A percentile compares a stretch with the other conserved stretches of the same genome.
These are phyloP conservation scores for Aeminium ludgeri DNA, from an alignment of 495 filamentous ascomycete genomes.

Conservation along the genomic window DNA sequence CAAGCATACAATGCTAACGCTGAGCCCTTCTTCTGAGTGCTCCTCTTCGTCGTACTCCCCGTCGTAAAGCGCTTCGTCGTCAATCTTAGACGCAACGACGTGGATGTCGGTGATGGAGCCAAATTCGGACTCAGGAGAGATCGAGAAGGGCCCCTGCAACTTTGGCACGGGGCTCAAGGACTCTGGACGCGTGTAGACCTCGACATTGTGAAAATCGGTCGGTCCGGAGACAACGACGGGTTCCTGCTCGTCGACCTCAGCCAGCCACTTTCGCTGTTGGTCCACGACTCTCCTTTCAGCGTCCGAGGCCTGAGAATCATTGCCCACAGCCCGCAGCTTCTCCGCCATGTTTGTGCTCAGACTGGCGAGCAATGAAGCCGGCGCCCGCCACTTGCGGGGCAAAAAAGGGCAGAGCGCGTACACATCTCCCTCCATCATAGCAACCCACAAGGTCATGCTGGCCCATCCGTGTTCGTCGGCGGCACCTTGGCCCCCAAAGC, in stretches of 20 bases:
- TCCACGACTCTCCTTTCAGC: constrained; percentile 42
- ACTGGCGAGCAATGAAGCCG: constrained; percentile 54
- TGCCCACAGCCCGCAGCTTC: constrained; percentile 43
- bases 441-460: constrained; percentile 80
- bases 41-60: constrained; percentile 34
- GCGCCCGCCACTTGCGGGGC: constrained; percentile 66
- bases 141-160: constrained; percentile 70
- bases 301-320: constrained; percentile 36
- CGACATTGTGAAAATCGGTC: constrained; percentile 25
- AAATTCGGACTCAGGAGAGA: constrained; percentile 45
- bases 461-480: constrained; percentile 63
- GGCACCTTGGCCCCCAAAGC: constrained; percentile 52
- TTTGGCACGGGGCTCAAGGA: constrained; percentile 57
- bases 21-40: constrained; percentile 42
- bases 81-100: constrained; percentile 36
- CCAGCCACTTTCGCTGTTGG: constrained; percentile 68
- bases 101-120: constrained; percentile 52
- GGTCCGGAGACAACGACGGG: constrained; percentile 33
- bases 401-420: constrained; percentile 82
- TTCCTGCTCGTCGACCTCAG: constrained; percentile 64
- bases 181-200: constrained; percentile 52
- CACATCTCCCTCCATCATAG: constrained; percentile 73
- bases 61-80: constrained; percentile 35
- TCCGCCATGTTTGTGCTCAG: constrained; percentile 57
- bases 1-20: constrained; percentile 56